phyloP scores from a whole-genome alignment of 768 basidiomycete genomes.

The Inosperma sp. region DNA sequence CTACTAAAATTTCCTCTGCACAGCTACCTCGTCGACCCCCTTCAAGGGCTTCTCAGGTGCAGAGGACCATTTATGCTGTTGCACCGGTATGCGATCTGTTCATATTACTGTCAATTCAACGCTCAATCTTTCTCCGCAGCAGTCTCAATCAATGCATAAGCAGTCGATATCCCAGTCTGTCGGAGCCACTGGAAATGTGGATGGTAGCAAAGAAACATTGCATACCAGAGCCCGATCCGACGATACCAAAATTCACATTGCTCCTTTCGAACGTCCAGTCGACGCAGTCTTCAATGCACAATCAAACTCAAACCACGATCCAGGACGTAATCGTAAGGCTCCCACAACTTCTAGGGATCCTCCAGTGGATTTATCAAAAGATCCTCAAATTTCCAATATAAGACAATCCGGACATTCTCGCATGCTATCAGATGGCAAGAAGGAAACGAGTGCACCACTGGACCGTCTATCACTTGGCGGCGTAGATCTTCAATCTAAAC shows the following conservation, averaged over 20 bases:
- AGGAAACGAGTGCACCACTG: not conserved
- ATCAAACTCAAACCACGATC: not conserved
- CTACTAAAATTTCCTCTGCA: too few relatives aligned
- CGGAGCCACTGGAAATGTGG: not conserved
- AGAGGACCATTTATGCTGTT: too few relatives aligned
- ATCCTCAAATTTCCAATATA: too few relatives aligned
- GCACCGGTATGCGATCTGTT: too few relatives aligned
- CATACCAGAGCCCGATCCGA: not conserved
- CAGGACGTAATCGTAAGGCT: too few relatives aligned
- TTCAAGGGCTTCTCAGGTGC: too few relatives aligned
- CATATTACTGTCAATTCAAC: too few relatives aligned
- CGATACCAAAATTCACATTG: not conserved
- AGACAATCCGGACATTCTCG: not conserved
- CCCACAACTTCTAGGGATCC: not conserved
- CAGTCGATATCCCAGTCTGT: slow-evolving; percentile 9
- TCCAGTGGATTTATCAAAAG: too few relatives aligned
- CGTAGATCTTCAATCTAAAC: not conserved
- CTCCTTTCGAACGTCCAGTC: not conserved
- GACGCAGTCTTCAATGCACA: not conserved
- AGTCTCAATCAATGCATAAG: too few relatives aligned
- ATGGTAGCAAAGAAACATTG: not conserved
- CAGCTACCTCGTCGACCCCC: too few relatives aligned
- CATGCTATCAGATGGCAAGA: not conserved
- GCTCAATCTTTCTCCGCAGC: too few relatives aligned
- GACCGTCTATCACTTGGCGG: not conserved